These are phyloP conservation scores for Rhodotorula sp. DNA, from an alignment of 1,284 basidiomycete genomes.

Conservation along the genomic window DNA sequence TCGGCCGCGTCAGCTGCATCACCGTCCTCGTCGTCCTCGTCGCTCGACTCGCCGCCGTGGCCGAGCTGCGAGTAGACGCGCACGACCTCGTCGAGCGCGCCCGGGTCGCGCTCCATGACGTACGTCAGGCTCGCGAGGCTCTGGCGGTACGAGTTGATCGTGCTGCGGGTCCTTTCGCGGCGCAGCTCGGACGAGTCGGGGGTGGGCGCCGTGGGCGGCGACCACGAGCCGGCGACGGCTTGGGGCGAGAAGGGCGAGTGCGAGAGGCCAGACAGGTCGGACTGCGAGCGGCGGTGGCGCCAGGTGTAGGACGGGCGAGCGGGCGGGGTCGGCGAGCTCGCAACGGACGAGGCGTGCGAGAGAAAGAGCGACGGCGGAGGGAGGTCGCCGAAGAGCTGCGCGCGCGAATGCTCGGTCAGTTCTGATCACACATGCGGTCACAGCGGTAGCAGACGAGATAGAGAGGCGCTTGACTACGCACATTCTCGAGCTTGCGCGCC, in stretches of 20 bases:
- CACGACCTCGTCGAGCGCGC: conserved; percentile 26
- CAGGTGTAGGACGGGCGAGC: neutral
- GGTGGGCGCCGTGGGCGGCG: neutral
- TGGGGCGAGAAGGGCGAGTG: neutral
- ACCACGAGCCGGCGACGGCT: conserved; percentile 2
- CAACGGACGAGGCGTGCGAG: neutral
- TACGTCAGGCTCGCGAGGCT: conserved; percentile 25
- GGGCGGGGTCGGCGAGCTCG: neutral
- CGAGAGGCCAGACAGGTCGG: conserved; percentile 7
- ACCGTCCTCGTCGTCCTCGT: neutral
- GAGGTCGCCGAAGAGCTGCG: conserved; percentile 35
- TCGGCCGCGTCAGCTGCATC: too few relatives aligned
- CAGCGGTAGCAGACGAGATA: neutral
- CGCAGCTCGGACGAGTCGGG: neutral
- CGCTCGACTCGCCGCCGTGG: neutral
- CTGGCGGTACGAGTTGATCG: conserved; percentile 23
- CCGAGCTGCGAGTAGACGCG: conserved; percentile 9
- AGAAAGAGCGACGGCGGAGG: conserved; percentile 27
- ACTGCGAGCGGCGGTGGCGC: conserved; percentile 23
- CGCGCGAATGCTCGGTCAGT: neutral
- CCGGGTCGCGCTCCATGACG: conserved; percentile 23
- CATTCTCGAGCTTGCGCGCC: conserved; percentile 39
- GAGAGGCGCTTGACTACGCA: neutral
- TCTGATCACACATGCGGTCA: neutral
- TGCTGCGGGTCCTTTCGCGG: conserved; percentile 6